Evolutionary conservation across 2,329 filamentous ascomycete genomes (phyloP), one percentile per base, ranked within the genome.

Genomic region (Botrytis elliptica): DNA sequence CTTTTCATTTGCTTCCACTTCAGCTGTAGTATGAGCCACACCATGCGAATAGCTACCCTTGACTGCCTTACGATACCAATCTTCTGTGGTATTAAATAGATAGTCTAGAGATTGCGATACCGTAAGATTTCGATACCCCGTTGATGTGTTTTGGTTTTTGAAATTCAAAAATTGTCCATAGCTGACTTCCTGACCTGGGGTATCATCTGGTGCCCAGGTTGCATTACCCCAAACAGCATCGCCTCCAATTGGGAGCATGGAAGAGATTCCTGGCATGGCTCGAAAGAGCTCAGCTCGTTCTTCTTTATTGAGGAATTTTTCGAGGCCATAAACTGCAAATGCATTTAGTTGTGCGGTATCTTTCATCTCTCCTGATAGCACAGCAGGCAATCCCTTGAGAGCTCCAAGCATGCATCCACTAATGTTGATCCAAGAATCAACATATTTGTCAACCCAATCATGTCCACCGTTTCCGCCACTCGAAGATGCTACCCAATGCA

Each of bases 401-500:
- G 96, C 94, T 22, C 96, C 96, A 9, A 99, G 90, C 95, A 99
- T 98, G 83, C 95, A 99, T 9, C 96, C 96, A 77, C 93, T 96
- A 79, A 99, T 94, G 82, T 99, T 99, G 85, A 99, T 97, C 95
- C 97, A 99, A 4, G 93, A 92, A 77, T 97, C 96, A 70, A 99
- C 86, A 80, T 98, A 88, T 29, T 88, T 88, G 74, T 99, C 95
- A 0, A 99, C 95, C 96, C 96, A 99, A 71, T 90, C 88, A 55
- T 91, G 87, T 1, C 96, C 95, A 1, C 94, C 95, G 33, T 90
- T 89, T 7, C 96, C 96, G 8, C 93, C 93, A 71, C 90, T 86
- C 3, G 91, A 88, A 71, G 89, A 89, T 25, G 97, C 93, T 1
- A 97, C 96, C 90, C 90, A 92, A 77, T 91, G 90, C 79, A 86